These are phyloP conservation scores for Hsuehochloa calcarea DNA, from an alignment of 176 grass and related monocot species.

Conservation along the genomic window DNA sequence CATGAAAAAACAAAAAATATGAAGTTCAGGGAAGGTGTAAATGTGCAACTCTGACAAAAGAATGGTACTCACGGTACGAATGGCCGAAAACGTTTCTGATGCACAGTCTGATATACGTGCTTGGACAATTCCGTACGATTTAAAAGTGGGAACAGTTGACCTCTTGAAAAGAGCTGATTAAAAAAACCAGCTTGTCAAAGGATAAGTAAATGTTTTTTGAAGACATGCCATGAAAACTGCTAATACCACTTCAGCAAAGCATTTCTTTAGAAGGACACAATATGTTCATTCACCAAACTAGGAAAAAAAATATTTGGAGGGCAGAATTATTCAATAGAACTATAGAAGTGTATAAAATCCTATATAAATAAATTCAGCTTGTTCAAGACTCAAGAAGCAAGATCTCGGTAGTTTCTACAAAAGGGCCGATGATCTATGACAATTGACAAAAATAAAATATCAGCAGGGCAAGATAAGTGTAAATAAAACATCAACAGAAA, in stretches of 20 bases:
- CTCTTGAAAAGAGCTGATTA: conserved; percentile 95
- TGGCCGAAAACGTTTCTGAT: conserved; percentile 93
- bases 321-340: neutral
- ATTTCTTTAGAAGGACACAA: neutral
- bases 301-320: neutral
- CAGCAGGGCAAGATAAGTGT: neutral
- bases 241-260: conserved; percentile 4
- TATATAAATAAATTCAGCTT: conserved; percentile 3
- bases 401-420: neutral
- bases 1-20: neutral
- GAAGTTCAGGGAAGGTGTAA: conserved; percentile 1
- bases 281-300: neutral
- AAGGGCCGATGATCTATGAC: neutral
- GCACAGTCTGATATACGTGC: conserved; percentile 88
- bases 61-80: conserved; percentile 77
- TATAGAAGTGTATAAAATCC: too few relatives aligned
- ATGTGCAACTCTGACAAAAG: conserved; percentile 6
- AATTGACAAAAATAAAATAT: neutral
- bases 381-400: neutral
- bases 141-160: conserved; percentile 86
- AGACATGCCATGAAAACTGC: neutral
- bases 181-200: conserved; percentile 29
- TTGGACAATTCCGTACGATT: conserved; percentile 85
- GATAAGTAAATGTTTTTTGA: neutral
- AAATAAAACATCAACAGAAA: neutral